phyloP scores from a whole-genome alignment of 768 basidiomycete species.

The Gloeostereum incarnatum region DNA sequence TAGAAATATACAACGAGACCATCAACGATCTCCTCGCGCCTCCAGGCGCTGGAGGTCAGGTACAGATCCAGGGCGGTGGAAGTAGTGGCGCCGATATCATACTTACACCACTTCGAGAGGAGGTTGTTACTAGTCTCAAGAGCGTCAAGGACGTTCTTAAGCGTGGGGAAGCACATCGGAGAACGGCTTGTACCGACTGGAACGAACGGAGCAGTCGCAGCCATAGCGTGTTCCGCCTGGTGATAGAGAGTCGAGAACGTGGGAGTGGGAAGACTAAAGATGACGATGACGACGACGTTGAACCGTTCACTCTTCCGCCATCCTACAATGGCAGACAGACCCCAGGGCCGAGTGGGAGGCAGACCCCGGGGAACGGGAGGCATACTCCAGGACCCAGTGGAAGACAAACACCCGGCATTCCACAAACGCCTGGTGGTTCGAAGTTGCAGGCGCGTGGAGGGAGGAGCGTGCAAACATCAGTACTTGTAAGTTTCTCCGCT shows the following conservation, averaged over 20 bases:
- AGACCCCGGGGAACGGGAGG: conserved; percentile 19
- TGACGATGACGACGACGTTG: conserved; percentile 29
- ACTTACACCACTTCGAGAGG: conserved; percentile 76
- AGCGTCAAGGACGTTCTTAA: conserved; percentile 79
- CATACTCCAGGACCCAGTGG: conserved; percentile 19
- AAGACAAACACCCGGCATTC: conserved; percentile 38
- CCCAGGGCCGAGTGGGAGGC: conserved; percentile 16
- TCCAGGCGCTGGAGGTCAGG: conserved; percentile 44
- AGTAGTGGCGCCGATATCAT: conserved; percentile 45
- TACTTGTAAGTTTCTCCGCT: conserved; percentile 38
- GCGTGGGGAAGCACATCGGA: conserved; percentile 77
- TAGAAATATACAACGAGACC: conserved; percentile 95
- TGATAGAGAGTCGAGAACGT: conserved; percentile 79
- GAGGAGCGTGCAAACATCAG: conserved; percentile 69
- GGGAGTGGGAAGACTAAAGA: too few relatives aligned
- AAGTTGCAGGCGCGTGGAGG: conserved; percentile 72
- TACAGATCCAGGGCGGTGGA: conserved; percentile 65
- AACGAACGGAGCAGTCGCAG: conserved; percentile 92
- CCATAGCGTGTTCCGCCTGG: conserved; percentile 90
- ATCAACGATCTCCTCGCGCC: conserved; percentile 83
- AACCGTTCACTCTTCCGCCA: conserved; percentile 19
- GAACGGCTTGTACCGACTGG: conserved; percentile 98
- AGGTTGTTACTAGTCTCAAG: conserved; percentile 87
- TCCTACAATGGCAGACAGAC: conserved; percentile 18
- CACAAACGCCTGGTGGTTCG: conserved; percentile 35